Evolutionary conservation across 2,329 filamentous ascomycete species (phyloP), one percentile per base, ranked within the genome.

Genomic region (Ascomycota sp.): DNA sequence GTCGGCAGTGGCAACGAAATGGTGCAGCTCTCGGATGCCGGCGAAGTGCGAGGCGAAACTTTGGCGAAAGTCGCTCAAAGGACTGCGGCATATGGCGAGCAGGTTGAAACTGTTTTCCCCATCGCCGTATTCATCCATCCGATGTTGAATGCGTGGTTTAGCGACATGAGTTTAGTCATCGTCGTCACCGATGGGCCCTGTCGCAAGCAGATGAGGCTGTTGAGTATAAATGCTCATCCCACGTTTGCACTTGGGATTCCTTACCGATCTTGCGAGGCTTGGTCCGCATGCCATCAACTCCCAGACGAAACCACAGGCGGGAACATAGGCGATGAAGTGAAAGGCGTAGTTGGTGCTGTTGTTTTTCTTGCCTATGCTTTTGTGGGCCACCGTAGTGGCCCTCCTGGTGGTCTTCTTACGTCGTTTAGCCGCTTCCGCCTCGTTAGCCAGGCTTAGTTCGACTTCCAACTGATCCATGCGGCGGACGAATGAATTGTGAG

Each of bases 271-370:
- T 45, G 23, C 37, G 63, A 3, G 82, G 86, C 37, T 73, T 69
- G 25, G 58, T 58, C 46, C 85, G 72, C 15, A 94, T 57, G 4
- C 86, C 86, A 49, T 95, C 86, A 5, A 95, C 47, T 85, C 80
- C 82, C 82, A 94, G 10, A 93, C 66, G 32, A 69, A 59, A 3
- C 69, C 73, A n/a, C 65, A 61, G 10, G 72, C 65, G 2, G 81
- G 80, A 20, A 94, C 72, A 44, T 86, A 93, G 6, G 83, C 85
- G 37, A 92, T 76, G 49, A 89, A 95, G 46, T 95, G 86, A 44
- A 76, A 89, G 0, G 69, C 73, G 9, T 66, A 63, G n/a, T 79
- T 67, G 1, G 61, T 53, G 6, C 64, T 55, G 4, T 52, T 49
- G 9, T 52, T 55, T 28, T 58, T 57, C 22, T 51, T 52, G 15